Evolutionary conservation across 768 basidiomycete genomes (phyloP).

Genomic region (Termitomyces bulborhizus): DNA sequence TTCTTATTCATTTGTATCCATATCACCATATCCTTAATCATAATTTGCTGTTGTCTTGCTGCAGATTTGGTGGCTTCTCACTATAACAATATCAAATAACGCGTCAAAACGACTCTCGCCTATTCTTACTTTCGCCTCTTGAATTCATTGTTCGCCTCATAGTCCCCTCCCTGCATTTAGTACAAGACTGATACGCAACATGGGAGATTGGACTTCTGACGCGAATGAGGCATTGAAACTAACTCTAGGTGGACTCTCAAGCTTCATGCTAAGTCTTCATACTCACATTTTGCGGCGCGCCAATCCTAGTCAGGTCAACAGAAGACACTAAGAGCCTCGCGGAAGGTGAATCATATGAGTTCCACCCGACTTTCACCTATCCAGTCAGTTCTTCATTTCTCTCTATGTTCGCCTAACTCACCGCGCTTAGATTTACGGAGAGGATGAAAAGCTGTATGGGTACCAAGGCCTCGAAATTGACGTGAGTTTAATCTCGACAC

Average conservation of each 20-base stretch:
- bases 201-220: conserved; percentile 72
- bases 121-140: neutral
- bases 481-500: conserved; percentile 36
- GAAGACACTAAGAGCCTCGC: conserved; percentile 55
- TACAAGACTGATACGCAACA: conserved; percentile 11
- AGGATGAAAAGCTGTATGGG: conserved; percentile 95
- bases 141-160: neutral
- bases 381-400: conserved; percentile 52
- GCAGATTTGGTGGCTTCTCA: neutral
- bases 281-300: neutral
- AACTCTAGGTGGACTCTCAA: conserved; percentile 53
- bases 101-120: conserved; percentile 11
- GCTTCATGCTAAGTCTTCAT: neutral
- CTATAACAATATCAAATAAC: conserved; percentile 15
- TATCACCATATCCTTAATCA: neutral
- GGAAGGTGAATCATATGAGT: conserved; percentile 58
- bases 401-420: neutral
- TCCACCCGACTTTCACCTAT: conserved; percentile 91
- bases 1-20: neutral
- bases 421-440: conserved; percentile 77
- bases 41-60: neutral
- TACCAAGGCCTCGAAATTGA: conserved; percentile 82
- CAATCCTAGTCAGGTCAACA: conserved; percentile 54
- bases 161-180: neutral
- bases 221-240: conserved; percentile 74